Evolutionary conservation across 2,329 filamentous ascomycete genomes (phyloP), one percentile per base, ranked within the genome.

Genomic region (Calonectria leucothoes): DNA sequence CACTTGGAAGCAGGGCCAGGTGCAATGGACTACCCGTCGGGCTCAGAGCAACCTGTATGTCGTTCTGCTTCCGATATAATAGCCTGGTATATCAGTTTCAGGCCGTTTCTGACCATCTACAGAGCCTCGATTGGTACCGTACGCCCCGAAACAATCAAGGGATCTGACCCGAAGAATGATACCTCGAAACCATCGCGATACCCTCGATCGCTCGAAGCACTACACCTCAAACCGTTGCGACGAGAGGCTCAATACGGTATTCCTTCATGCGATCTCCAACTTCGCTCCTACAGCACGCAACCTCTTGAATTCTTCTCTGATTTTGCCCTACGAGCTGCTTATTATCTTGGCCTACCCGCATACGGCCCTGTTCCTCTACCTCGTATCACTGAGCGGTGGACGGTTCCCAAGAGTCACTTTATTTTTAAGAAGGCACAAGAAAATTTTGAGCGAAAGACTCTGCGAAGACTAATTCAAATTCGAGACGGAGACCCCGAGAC

Each of bases 371-470:
- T 97, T 7, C 95, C 96, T 14, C 88, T 99, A 23, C 97, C 97
- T 1, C 92, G 93, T 71, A 95, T 96, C 76, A 94, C 91, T 20
- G 95, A 99, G 87, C 92, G 96, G 80, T 99, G 97, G 97, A 98
- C 97, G 0, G 95, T 98, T 2, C 95, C 95, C 12, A 91, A 92
- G 81, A 92, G 92, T 81, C 94, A 94, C 84, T 99, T 99, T 88
- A 95, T 98, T 77, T 94, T 95, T 88, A 99, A 98, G 87, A 99
- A 99, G 87, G 93, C 92, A 45, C 96, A 99, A 85, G 97, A 99
- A 87, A 99, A 99, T 85, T 99, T 98, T 82, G 96, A 98, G 87
- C 91, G 97, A 69, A 93, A 97, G 74, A 99, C 97, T 1, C 85
- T 96, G 80, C 91, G 96, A 69, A 89, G 97, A 17, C 84, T 98